Conservation (phyloP, 108 stramenopile genomes). For the Discostella pseudostelligera region DNA sequence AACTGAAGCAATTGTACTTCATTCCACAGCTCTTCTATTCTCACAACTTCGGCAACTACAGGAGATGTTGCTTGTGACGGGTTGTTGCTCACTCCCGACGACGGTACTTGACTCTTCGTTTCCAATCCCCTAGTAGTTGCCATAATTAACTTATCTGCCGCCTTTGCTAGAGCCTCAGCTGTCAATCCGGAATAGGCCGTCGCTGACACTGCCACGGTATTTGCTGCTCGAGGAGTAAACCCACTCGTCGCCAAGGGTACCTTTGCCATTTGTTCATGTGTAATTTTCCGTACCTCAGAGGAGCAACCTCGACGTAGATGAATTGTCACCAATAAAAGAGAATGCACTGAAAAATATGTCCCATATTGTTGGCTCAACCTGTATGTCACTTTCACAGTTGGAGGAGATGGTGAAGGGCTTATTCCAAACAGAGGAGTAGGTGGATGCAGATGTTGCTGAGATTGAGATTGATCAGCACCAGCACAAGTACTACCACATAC, state of each 20-base stretch:
- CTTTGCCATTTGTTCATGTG: not conserved
- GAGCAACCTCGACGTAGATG: not conserved
- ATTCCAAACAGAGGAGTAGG: constrained; percentile 17
- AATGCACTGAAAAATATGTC: constrained; percentile 1
- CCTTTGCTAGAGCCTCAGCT: not conserved
- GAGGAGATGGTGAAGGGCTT: constrained; percentile 9
- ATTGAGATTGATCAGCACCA: not conserved
- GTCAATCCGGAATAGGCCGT: not conserved
- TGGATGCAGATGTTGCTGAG: constrained; percentile 19
- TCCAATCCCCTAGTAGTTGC: not conserved
- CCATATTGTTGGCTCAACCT: constrained; percentile 15
- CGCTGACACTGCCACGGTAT: constrained; percentile 2
- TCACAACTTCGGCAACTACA: constrained; percentile 33
- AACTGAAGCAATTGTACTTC: constrained; percentile 25
- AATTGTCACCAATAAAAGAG: not conserved
- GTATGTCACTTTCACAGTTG: constrained; percentile 25
- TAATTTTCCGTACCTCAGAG: not conserved
- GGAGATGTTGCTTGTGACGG: not conserved
- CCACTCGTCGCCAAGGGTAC: constrained; percentile 6
- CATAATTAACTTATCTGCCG: not conserved
- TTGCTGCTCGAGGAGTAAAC: constrained; percentile 12
- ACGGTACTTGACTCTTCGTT: not conserved
- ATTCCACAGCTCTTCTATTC: constrained; percentile 42
- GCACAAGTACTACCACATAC: constrained; percentile 1
- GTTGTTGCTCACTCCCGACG: not conserved